Percentiles rank a stretch among this genome's conserved stretches.
Conservation (phyloP, 2,329 filamentous ascomycete species). For the Apiospora pterosperma region DNA sequence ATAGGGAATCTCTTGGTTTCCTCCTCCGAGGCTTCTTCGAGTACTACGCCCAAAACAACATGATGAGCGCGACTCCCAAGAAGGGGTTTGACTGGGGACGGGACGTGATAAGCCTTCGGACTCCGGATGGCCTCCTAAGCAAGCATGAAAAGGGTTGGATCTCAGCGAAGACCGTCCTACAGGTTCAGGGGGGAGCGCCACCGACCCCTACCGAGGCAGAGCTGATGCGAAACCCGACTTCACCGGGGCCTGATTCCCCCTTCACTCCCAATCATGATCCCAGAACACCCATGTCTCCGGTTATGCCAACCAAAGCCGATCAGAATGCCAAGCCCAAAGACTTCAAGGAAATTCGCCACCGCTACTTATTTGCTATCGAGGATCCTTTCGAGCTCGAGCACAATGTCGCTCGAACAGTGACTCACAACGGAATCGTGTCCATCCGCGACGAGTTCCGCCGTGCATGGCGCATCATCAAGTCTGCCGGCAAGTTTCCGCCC, state of each 20-base stretch:
- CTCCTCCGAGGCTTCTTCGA: slow-evolving; percentile 83
- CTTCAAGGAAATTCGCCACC: slow-evolving; percentile 68
- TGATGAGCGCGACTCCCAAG: slow-evolving; percentile 46
- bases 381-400: slow-evolving; percentile 88
- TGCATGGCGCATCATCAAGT: slow-evolving; percentile 66
- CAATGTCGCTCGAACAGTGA: slow-evolving; percentile 85
- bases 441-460: slow-evolving; percentile 83
- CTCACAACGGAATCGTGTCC: slow-evolving; percentile 74
- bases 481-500: neutral
- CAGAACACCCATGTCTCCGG: slow-evolving; percentile 11
- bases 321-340: slow-evolving; percentile 31
- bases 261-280: slow-evolving; percentile 5
- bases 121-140: slow-evolving; percentile 62
- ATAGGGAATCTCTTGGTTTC: slow-evolving; percentile 65
- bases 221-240: slow-evolving; percentile 9
- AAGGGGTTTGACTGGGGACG: slow-evolving; percentile 76
- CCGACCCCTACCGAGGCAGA: slow-evolving; percentile 17
- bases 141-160: slow-evolving; percentile 85
- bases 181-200: slow-evolving; percentile 38
- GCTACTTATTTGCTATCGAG: slow-evolving; percentile 86
- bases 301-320: slow-evolving; percentile 8
- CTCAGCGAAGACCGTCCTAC: slow-evolving; percentile 68
- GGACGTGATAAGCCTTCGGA: slow-evolving; percentile 76
- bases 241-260: slow-evolving; percentile 16
- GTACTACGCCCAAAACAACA: slow-evolving; percentile 68